These are phyloP conservation scores for Millerozyma acaciae DNA, from an alignment of 805 yeast genomes.

Conservation along the genomic window DNA sequence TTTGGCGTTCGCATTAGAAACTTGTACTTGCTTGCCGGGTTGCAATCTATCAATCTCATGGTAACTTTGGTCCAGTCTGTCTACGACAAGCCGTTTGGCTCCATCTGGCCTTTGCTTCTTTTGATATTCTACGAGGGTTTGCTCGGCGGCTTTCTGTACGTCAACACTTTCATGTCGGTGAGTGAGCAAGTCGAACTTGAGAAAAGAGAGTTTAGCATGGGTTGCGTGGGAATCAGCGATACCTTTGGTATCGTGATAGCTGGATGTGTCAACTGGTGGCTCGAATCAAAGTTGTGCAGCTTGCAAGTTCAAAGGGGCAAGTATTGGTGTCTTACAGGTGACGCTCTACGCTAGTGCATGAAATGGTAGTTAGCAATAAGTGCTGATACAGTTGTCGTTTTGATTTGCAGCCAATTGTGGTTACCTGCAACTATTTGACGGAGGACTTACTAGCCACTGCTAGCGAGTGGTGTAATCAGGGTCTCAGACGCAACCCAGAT, in stretches of 20 bases:
- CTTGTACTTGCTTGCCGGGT: conserved; percentile 57
- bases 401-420: too few species aligned
- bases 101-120: conserved; percentile 57
- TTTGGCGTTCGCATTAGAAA: conserved; percentile 53
- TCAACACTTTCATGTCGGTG: conserved; percentile 79
- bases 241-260: conserved; percentile 82
- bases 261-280: conserved; percentile 66
- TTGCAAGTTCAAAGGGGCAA: conserved; percentile 70
- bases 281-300: conserved; percentile 70
- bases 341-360: too few species aligned
- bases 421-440: too few species aligned
- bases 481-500: too few species aligned
- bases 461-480: too few species aligned
- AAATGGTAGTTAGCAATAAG: too few species aligned
- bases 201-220: conserved; percentile 33
- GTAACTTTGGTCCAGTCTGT: conserved; percentile 64
- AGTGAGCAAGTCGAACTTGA: conserved; percentile 50
- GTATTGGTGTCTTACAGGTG: conserved; percentile 59
- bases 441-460: too few species aligned
- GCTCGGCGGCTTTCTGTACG: conserved; percentile 87
- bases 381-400: too few species aligned
- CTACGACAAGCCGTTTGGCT: conserved; percentile 50
- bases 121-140: conserved; percentile 83
- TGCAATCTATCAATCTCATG: conserved; percentile 64
- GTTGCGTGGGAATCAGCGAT: conserved; percentile 48